Evolutionary conservation across 2,329 filamentous ascomycete genomes (phyloP), one percentile per base, ranked within the genome.

Genomic region (Exophiala dermatitidis): DNA sequence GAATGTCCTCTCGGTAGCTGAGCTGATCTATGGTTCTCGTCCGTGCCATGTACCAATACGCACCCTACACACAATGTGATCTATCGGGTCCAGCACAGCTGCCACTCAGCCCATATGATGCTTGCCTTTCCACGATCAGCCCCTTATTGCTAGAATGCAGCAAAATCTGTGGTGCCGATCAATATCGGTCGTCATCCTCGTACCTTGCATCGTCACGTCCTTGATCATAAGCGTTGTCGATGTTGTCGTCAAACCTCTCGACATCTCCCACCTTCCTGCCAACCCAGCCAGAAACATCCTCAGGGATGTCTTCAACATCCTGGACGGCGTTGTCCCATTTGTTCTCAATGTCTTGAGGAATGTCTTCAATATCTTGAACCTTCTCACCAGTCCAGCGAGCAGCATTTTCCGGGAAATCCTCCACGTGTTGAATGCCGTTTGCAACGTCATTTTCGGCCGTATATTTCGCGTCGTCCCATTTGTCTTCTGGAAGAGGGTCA

Each of bases 221-320:
- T 50, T 68, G 64, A 59, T 76, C 73, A 60, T 74, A 75, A 9
- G 71, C 66, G 63, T 72, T 59, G 37, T 70, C 70, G 12, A 75
- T 59, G 42, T 71, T 62, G 54, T 74, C 71, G 0, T 66, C 72
- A 54, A 72, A 74, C 33, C 66, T 54, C 62, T 75, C 72, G 3
- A 74, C 71, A 40, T 58, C 72, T 4, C 72, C 74, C 3, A 73
- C 72, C 50, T 68, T 67, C 30, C 70, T 63, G 1, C 73, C 74
- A 5, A 64, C 64, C 64, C 68, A 71, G 46, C 62, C 65, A 8
- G 70, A 68, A n/a, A 69, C 62, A 33, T 69, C 61, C 47, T 70
- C 66, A 2, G 69, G 68, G 38, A 65, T 50, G 38, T 70, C 60
- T 51, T 68, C 65, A 7, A 71, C 66, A 42, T 65, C 62, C 2